These are phyloP conservation scores for Amanita fuliginea DNA, from an alignment of 768 basidiomycete species.

Conservation along the genomic window DNA sequence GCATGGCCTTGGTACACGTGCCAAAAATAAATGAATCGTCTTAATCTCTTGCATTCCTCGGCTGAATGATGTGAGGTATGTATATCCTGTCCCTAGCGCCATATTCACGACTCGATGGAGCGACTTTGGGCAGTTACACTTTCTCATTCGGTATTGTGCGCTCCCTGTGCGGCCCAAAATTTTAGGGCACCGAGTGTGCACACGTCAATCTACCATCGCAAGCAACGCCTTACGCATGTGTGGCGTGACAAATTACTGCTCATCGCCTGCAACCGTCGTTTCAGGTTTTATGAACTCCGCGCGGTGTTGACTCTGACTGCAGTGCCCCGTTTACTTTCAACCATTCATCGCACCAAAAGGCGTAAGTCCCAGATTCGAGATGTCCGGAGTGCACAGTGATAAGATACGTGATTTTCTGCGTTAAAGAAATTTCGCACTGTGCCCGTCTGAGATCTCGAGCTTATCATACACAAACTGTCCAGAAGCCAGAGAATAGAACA, in stretches of 20 bases:
- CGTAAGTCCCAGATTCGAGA: neutral
- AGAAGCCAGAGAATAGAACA: slow-evolving; percentile 1
- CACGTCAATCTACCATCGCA: neutral
- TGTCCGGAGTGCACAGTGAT: neutral
- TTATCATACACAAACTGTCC: slow-evolving; percentile 7
- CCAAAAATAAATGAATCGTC: neutral
- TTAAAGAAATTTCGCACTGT: neutral
- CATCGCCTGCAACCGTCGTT: too few relatives aligned
- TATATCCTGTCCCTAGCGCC: too few relatives aligned
- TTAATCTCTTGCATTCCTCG: neutral
- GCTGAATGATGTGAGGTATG: too few relatives aligned
- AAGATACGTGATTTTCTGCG: neutral
- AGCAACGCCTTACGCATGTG: neutral
- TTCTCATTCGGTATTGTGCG: neutral
- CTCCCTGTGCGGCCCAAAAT: neutral
- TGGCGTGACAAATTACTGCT: neutral
- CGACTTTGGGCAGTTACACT: too few relatives aligned
- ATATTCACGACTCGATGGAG: too few relatives aligned
- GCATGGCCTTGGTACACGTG: neutral
- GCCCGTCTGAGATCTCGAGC: neutral
- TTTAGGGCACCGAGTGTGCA: neutral
- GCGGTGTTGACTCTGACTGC: neutral
- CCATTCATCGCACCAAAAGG: neutral
- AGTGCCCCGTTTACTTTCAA: too few relatives aligned
- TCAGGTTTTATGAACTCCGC: too few relatives aligned